phyloP scores from a whole-genome alignment of 2,329 filamentous ascomycete species.

The Alternaria tenuissima region DNA sequence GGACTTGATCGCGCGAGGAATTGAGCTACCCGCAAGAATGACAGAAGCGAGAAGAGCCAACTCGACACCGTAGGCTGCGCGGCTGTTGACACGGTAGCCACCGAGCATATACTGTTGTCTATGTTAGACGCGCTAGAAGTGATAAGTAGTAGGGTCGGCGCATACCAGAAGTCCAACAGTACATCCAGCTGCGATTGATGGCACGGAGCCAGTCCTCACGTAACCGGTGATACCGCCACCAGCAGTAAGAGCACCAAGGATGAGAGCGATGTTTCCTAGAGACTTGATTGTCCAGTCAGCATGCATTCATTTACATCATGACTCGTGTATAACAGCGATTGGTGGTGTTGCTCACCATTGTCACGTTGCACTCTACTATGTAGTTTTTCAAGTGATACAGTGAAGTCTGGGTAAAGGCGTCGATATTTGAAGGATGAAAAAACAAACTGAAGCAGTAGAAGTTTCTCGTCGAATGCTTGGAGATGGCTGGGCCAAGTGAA shows the following conservation, averaged over 20 bases:
- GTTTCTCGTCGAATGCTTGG: not conserved
- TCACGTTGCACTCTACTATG: not conserved
- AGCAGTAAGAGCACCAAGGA: constrained; percentile 83
- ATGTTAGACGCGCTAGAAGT: constrained; percentile 1
- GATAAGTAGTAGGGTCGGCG: not conserved
- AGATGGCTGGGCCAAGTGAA: constrained; percentile 4
- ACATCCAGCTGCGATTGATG: constrained; percentile 84
- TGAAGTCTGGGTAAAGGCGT: too few species aligned
- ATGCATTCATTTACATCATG: constrained; percentile 2
- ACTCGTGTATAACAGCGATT: constrained; percentile 1
- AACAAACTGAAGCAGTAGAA: not conserved
- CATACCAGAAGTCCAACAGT: constrained; percentile 75
- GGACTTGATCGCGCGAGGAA: constrained; percentile 84
- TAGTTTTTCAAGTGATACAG: too few species aligned
- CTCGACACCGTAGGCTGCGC: constrained; percentile 83
- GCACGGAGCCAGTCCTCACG: constrained; percentile 81
- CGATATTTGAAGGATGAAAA: not conserved
- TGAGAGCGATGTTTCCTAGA: constrained; percentile 71
- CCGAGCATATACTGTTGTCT: constrained; percentile 72
- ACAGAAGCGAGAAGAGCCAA: constrained; percentile 86
- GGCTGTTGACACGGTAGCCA: constrained; percentile 78
- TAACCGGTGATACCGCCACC: constrained; percentile 89
- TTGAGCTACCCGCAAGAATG: constrained; percentile 82
- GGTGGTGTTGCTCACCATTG: not conserved
- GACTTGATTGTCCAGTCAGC: constrained; percentile 17